Percentiles rank a stretch among this genome's conserved stretches.
Evolutionary conservation across 441 rosid species (phyloP).

Genomic region (Theobroma grandiflorum): DNA sequence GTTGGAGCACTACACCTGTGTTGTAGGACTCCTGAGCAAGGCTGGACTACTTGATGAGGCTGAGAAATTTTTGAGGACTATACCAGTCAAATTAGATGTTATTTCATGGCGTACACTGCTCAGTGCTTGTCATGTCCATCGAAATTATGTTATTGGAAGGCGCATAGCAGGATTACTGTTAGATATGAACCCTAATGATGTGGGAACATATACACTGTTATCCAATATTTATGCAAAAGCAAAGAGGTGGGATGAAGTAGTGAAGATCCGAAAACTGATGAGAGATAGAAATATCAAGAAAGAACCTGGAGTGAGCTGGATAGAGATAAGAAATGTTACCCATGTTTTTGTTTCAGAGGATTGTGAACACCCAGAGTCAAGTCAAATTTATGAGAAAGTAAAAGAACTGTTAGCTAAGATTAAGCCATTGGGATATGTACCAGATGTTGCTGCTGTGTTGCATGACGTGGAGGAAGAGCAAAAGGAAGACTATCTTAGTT

Average conservation of each 20-base stretch:
- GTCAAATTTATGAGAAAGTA: constrained; percentile 58
- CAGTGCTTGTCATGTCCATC: constrained; percentile 70
- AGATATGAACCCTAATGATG: constrained; percentile 60
- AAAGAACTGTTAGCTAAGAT: constrained; percentile 65
- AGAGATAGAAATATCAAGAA: constrained; percentile 70
- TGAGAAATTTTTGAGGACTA: constrained; percentile 63
- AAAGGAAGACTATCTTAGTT: constrained; percentile 69
- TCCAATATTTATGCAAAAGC: constrained; percentile 77
- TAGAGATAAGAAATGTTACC: constrained; percentile 56
- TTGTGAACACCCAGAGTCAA: constrained; percentile 61
- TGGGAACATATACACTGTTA: constrained; percentile 63
- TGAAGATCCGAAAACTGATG: constrained; percentile 67
- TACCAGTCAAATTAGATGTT: constrained; percentile 72
- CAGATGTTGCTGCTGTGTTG: constrained; percentile 60
- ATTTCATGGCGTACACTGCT: constrained; percentile 83
- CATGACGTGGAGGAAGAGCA: constrained; percentile 91
- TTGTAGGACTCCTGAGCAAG: constrained; percentile 76
- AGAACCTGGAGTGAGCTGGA: constrained; percentile 96
- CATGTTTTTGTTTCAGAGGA: constrained; percentile 77
- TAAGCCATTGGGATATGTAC: constrained; percentile 70
- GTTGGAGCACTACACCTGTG: constrained; percentile 79
- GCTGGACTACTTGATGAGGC: constrained; percentile 76
- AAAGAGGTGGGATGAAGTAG: constrained; percentile 79
- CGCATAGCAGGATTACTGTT: constrained; percentile 56
- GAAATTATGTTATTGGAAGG: constrained; percentile 62